These are phyloP conservation scores for Aureobasidium pullulans DNA, from an alignment of 2,329 filamentous ascomycete species.

Conservation along the genomic window DNA sequence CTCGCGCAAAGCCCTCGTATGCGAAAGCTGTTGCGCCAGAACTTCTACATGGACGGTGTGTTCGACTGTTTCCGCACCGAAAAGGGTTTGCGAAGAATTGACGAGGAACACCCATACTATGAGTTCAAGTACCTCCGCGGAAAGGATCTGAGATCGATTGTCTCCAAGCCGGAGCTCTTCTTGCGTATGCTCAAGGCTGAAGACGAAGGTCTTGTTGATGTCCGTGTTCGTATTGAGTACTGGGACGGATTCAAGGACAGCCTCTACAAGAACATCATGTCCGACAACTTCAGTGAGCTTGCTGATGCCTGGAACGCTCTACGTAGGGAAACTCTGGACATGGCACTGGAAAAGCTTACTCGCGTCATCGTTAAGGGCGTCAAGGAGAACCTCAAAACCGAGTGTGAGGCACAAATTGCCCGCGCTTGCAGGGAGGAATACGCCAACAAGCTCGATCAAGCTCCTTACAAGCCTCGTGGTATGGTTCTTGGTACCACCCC, in stretches of 20 bases:
- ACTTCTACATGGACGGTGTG: slow-evolving; percentile 74
- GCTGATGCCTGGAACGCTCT: slow-evolving; percentile 93
- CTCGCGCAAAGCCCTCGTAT: slow-evolving; percentile 80
- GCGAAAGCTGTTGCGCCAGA: slow-evolving; percentile 75
- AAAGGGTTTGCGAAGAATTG: slow-evolving; percentile 87
- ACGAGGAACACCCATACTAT: slow-evolving; percentile 92
- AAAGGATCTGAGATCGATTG: slow-evolving; percentile 75
- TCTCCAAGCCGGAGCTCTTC: slow-evolving; percentile 79
- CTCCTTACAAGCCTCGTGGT: slow-evolving; percentile 89
- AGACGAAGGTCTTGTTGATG: slow-evolving; percentile 83
- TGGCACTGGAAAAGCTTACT: slow-evolving; percentile 74
- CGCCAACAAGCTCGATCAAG: slow-evolving; percentile 83
- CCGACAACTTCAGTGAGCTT: slow-evolving; percentile 89
- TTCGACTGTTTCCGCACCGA: slow-evolving; percentile 88
- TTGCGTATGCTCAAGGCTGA: slow-evolving; percentile 97
- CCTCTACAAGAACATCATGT: slow-evolving; percentile 77
- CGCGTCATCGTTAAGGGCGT: slow-evolving; percentile 81
- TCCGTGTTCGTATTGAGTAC: slow-evolving; percentile 69
- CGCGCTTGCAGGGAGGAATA: slow-evolving; percentile 83
- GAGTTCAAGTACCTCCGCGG: slow-evolving; percentile 95
- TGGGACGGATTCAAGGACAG: slow-evolving; percentile 68
- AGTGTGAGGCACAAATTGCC: slow-evolving; percentile 89
- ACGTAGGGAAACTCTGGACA: slow-evolving; percentile 74
- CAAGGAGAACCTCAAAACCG: slow-evolving; percentile 87
- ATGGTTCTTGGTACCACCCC: slow-evolving; percentile 84